Conservation (phyloP, 139 green algal genomes). For the Chlorella vulgaris region DNA sequence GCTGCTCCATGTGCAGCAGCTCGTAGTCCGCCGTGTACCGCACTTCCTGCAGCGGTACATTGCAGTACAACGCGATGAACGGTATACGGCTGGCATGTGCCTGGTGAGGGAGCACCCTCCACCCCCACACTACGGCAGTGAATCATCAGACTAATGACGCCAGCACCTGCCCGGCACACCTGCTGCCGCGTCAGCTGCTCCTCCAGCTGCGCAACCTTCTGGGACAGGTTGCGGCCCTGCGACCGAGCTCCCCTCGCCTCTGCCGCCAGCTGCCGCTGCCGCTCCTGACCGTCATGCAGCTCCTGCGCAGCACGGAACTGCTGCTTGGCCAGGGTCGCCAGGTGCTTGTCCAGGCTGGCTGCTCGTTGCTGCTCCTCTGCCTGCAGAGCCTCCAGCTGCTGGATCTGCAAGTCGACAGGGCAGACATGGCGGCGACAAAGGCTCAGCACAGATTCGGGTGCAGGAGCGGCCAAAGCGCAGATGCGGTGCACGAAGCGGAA, state of each 20-base stretch:
- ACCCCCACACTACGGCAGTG: too few species aligned
- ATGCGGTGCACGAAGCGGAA: too few species aligned
- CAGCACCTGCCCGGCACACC: not conserved
- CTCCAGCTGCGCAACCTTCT: constrained; percentile 28
- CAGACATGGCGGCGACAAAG: not conserved
- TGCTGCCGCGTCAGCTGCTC: constrained; percentile 71
- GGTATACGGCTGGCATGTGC: too few species aligned
- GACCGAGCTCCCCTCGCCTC: constrained; percentile 17
- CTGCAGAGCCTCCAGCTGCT: constrained; percentile 14
- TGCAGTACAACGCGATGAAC: too few species aligned
- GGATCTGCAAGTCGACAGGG: not conserved
- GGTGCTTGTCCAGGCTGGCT: not conserved
- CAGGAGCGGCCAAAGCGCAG: too few species aligned
- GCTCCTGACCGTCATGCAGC: constrained; percentile 10
- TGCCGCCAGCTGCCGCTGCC: not conserved
- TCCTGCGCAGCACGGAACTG: constrained; percentile 25
- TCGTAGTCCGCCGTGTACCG: constrained; percentile 87
- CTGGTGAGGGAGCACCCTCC: too few species aligned
- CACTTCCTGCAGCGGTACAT: constrained; percentile 68
- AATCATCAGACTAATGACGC: not conserved
- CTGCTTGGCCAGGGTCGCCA: constrained; percentile 19
- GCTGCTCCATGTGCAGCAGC: constrained; percentile 83
- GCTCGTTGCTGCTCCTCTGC: not conserved
- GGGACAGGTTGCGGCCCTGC: constrained; percentile 30
- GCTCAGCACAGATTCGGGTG: too few species aligned